phyloP scores from a whole-genome alignment of 2,329 filamentous ascomycete genomes.

The Aspergillus tanneri region DNA sequence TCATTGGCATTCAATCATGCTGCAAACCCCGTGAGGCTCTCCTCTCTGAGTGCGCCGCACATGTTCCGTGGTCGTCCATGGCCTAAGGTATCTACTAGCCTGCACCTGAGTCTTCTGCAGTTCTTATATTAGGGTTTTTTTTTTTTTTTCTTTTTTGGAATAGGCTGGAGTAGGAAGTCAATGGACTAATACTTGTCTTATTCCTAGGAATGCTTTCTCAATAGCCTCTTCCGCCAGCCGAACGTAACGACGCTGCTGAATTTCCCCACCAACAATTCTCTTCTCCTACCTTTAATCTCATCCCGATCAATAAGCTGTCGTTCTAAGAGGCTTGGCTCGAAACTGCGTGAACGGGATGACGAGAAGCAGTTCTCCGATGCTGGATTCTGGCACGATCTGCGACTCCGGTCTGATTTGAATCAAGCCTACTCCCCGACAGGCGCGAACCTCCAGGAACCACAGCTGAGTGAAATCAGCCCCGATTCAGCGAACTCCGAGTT shows the following conservation, averaged over 20 bases:
- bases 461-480: background rate
- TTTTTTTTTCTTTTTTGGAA: background rate
- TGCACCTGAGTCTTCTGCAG: no score
- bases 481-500: background rate
- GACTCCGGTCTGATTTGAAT: slow-evolving; percentile 17
- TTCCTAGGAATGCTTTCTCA: background rate
- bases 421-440: slow-evolving; percentile 7
- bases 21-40: slow-evolving; percentile 37
- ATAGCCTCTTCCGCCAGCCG: slow-evolving; percentile 1
- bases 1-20: slow-evolving; percentile 43
- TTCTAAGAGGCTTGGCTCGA: background rate
- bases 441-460: background rate
- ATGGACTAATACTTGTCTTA: background rate
- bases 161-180: no score
- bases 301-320: background rate
- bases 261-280: background rate
- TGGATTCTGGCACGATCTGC: slow-evolving; percentile 16
- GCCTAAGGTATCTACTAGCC: slow-evolving; percentile 25
- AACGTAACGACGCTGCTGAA: background rate
- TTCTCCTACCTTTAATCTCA: background rate
- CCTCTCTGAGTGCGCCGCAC: slow-evolving; percentile 37
- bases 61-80: slow-evolving; percentile 25
- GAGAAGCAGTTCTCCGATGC: slow-evolving; percentile 9
- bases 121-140: background rate
- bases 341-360: background rate